Base-by-base conservation (phyloP, 768 basidiomycete genomes). In the Pleurotus giganteus region DNA sequence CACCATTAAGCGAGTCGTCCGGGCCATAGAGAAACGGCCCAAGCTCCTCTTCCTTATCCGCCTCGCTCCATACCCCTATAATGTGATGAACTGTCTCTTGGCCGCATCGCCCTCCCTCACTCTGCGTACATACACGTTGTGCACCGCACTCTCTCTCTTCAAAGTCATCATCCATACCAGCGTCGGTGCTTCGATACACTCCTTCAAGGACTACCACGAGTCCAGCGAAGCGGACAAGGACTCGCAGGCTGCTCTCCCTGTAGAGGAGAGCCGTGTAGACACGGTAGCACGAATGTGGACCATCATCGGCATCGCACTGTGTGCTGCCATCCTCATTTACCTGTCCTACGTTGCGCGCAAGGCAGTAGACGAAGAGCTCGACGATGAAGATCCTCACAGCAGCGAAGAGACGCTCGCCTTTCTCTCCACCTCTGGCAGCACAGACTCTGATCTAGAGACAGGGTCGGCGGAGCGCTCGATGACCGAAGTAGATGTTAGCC, bases 81-180 rank as follows among this genome's bases (percentile, higher is more conserved):
- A 96, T 72, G 89, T 96, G 64, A 91, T 96, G 85, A 97, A 96
- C 74, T 91, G 89, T 65, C 84, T 97, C 45, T 81, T 97, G 45
- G 93, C 94, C 6, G 90, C 91, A 2, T 85, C 89, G n/a, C 86
- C 86, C 28, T 84, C 87, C 4, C 83, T 95, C 61, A 86, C 86
- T 4, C 76, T 94, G 59, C 77, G 78, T 59, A 91, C 89, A 23
- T 94, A 93, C 74, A 82, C 84, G 36, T 65, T 82, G 47, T 88
- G 89, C 75, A 93, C 94, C 21, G 86, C 86, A 12, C 76, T 94
- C 53, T 88, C 89, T 54, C 78, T 95, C 52, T 83, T 91, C 83
- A 96, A 97, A 69, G 83, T 95, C 62, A 86, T 92, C 69, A 80
- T 95, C 46, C 94, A 96, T 74, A 95, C 94, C 32, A 88, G 84